Evolutionary conservation across 768 basidiomycete species (phyloP).

Genomic region (Leccinum variicolor): DNA sequence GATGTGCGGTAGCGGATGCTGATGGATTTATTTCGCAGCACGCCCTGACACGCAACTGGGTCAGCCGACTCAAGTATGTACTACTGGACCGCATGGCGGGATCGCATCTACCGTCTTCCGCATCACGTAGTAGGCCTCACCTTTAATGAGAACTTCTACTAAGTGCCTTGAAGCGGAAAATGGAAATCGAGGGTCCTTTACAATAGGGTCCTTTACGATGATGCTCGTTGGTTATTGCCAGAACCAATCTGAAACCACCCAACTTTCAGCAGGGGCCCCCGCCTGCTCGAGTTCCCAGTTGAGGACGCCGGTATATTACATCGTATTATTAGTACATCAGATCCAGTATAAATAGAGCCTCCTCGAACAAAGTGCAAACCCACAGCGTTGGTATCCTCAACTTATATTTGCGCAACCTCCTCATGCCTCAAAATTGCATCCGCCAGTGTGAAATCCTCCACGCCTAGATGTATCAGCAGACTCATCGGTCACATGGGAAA

Average conservation of each 20-base stretch:
- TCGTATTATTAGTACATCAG: neutral
- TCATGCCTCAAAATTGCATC: neutral
- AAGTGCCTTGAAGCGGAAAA: too few species aligned
- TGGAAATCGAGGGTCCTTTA: too few species aligned
- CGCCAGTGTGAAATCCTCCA: slow-evolving; percentile 3
- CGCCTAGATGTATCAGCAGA: neutral
- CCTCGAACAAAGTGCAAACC: neutral
- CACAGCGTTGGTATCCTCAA: neutral
- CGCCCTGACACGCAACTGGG: neutral
- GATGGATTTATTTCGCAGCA: neutral
- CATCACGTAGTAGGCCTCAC: too few species aligned
- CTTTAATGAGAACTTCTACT: too few species aligned
- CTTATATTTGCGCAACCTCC: neutral
- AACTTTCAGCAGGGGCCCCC: too few species aligned
- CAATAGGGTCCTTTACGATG: too few species aligned
- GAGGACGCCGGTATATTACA: neutral
- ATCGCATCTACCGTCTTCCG: too few species aligned
- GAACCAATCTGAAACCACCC: too few species aligned
- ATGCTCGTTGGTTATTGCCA: too few species aligned
- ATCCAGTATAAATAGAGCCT: neutral
- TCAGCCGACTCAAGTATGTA: too few species aligned
- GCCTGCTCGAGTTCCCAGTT: too few species aligned
- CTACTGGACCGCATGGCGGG: too few species aligned
- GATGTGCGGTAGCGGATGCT: neutral
- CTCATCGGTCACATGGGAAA: neutral